Base-by-base conservation (phyloP, 2,329 filamentous ascomycete species). In the Davidsoniella neocaledoniae region DNA sequence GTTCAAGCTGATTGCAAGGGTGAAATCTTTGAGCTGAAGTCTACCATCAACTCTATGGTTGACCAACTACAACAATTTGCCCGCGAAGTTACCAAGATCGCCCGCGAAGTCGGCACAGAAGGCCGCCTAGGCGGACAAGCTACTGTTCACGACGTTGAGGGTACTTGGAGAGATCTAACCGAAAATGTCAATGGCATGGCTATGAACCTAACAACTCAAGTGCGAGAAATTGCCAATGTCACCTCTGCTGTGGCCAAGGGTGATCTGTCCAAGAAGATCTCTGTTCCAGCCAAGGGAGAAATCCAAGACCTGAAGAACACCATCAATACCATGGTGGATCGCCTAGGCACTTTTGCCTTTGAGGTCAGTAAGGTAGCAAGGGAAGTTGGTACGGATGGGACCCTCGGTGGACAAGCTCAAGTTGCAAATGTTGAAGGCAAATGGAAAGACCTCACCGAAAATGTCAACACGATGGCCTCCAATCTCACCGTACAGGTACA, bases 41-140 rank as follows among this genome's bases (percentile, higher is more conserved):
- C 87, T 53, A 96, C 91, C 43, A 98, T 96, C 71, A 98, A 98
- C 67, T 91, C 85, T 63, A 98, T 98, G 90, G 90, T 98, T 57
- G 91, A 95, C 63, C 91, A 95, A 64, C 72, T 98, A 52, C 86
- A 94, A 61, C 88, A 95, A 61, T 96, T 96, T 62, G 91, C 91
- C 8, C 84, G 87, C 61, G 90, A 96, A 68, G 91, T 98, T 58
- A 96, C 90, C 37, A 93, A 91, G 65, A 84, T 98, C 60, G 90
- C 90, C 37, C 83, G 86, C 63, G 90, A 96, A 66, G 91, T 96
- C 71, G 90, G 90, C 54, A 96, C 91, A 1, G 90, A 98, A 64
- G 90, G 90, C 58, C 80, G 87, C 55, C 75, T 98, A 14, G 90
- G 91, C 62, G 90, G 91, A 8, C 91, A 98, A 65, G 90, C 91